Evolutionary conservation across 805 yeast genomes (phyloP).

Genomic region (Yamadazyma scolyti): DNA sequence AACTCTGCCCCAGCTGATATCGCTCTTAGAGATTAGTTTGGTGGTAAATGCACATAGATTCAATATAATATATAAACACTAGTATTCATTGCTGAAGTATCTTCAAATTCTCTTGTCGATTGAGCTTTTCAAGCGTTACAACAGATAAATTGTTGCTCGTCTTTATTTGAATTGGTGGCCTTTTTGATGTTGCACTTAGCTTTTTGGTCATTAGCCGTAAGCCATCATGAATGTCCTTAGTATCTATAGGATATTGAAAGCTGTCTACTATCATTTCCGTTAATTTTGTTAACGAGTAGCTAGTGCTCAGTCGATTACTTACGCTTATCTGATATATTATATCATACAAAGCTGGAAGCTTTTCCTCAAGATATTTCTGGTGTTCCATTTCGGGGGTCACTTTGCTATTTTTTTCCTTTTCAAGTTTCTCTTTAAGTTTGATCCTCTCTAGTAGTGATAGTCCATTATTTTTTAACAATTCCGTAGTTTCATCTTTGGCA

Average conservation of each 20-base stretch:
- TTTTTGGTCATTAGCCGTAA: constrained; percentile 17
- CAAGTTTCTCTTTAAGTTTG: constrained; percentile 28
- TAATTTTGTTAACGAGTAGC: constrained; percentile 22
- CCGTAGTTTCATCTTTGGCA: constrained; percentile 17
- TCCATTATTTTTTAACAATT: constrained; percentile 19
- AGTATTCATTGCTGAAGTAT: constrained; percentile 7
- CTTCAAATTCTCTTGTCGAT: constrained; percentile 25
- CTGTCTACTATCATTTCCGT: constrained; percentile 31
- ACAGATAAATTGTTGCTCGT: constrained; percentile 21
- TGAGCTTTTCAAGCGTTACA: constrained; percentile 20
- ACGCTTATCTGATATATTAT: constrained; percentile 26
- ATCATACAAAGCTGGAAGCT: constrained; percentile 29
- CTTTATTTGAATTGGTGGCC: constrained; percentile 15
- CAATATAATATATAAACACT: neutral
- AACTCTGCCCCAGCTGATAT: constrained; percentile 92
- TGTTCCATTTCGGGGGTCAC: constrained; percentile 20
- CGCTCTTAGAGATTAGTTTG: constrained; percentile 50
- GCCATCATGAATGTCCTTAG: constrained; percentile 26
- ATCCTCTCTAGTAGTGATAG: constrained; percentile 35
- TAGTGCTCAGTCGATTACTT: constrained; percentile 1
- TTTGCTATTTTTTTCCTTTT: constrained; percentile 10
- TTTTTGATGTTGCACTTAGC: constrained; percentile 9
- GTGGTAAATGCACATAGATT: neutral
- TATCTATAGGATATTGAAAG: constrained; percentile 23
- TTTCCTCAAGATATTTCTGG: constrained; percentile 20